These are phyloP conservation scores for Anacardium occidentale DNA, from an alignment of 345 rosid genomes.

Conservation along the genomic window DNA sequence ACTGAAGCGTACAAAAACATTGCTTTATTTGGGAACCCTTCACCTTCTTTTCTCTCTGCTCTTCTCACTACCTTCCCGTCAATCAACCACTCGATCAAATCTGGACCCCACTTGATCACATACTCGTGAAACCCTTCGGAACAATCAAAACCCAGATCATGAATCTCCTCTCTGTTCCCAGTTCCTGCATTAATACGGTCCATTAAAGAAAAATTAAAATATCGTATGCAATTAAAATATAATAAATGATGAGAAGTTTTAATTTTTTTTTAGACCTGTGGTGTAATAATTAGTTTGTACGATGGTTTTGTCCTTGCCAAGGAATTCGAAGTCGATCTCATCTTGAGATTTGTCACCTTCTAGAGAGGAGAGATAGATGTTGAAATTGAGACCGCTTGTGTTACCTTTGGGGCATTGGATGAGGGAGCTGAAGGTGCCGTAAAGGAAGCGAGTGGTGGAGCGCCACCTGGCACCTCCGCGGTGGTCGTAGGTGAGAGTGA, in stretches of 20 bases:
- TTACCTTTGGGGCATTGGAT: slow-evolving; percentile 53
- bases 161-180: slow-evolving; percentile 47
- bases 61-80: slow-evolving; percentile 53
- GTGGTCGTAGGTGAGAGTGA: slow-evolving; percentile 52
- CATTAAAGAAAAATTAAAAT: background rate
- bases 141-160: slow-evolving; percentile 53
- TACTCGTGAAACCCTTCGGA: slow-evolving; percentile 59
- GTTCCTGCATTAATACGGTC: slow-evolving; percentile 31
- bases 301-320: slow-evolving; percentile 51
- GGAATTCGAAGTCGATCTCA: slow-evolving; percentile 69
- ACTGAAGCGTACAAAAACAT: slow-evolving; percentile 57
- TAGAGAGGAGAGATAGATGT: slow-evolving; percentile 56
- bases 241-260: background rate
- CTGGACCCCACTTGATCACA: slow-evolving; percentile 48
- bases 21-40: slow-evolving; percentile 42
- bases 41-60: slow-evolving; percentile 45
- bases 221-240: background rate
- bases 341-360: slow-evolving; percentile 69
- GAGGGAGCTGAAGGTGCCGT: slow-evolving; percentile 55
- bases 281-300: slow-evolving; percentile 55
- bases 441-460: slow-evolving; percentile 53
- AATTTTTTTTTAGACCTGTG: slow-evolving; percentile 30
- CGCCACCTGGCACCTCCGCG: slow-evolving; percentile 69
- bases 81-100: slow-evolving; percentile 50
- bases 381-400: slow-evolving; percentile 69